Evolutionary conservation across 306 rosid species (phyloP).

Genomic region (Biancaea sappan): DNA sequence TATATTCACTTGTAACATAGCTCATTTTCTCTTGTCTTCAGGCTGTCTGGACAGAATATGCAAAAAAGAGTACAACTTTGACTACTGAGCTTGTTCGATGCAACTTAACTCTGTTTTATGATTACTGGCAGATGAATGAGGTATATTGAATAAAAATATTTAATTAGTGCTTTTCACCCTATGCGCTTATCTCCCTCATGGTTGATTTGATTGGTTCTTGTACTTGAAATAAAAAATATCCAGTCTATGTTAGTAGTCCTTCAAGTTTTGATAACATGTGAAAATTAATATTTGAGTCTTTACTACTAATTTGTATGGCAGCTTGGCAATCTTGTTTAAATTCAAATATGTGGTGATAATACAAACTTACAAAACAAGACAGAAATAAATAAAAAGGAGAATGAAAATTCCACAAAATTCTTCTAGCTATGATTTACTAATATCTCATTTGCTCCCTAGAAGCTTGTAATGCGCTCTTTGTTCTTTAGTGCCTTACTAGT

Average conservation of each 20-base stretch:
- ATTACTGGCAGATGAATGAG: slow-evolving; percentile 96
- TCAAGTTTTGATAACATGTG: slow-evolving; percentile 4
- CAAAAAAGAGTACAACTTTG: slow-evolving; percentile 40
- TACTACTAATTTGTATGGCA: neutral
- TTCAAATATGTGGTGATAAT: slow-evolving; percentile 1
- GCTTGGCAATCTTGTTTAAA: slow-evolving; percentile 8
- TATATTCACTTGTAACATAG: slow-evolving; percentile 26
- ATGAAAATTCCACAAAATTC: neutral
- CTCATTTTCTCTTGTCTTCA: slow-evolving; percentile 40
- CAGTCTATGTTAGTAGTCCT: neutral
- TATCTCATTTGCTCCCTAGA: slow-evolving; percentile 9
- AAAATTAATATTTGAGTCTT: slow-evolving; percentile 19
- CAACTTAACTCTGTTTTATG: slow-evolving; percentile 80
- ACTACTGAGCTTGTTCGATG: slow-evolving; percentile 83
- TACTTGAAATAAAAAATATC: slow-evolving; percentile 17
- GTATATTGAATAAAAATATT: slow-evolving; percentile 43
- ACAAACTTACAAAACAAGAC: neutral
- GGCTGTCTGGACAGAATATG: slow-evolving; percentile 65
- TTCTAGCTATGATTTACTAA: neutral
- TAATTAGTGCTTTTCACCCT: no score
- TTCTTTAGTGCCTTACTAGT: neutral
- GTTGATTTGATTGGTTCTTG: neutral
- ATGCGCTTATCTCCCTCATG: neutral
- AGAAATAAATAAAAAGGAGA: neutral
- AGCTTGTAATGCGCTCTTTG: neutral